Evolutionary conservation across 108 stramenopile genomes (phyloP), one percentile per base, ranked within the genome.

Genomic region (Nannochloropsis salina): DNA sequence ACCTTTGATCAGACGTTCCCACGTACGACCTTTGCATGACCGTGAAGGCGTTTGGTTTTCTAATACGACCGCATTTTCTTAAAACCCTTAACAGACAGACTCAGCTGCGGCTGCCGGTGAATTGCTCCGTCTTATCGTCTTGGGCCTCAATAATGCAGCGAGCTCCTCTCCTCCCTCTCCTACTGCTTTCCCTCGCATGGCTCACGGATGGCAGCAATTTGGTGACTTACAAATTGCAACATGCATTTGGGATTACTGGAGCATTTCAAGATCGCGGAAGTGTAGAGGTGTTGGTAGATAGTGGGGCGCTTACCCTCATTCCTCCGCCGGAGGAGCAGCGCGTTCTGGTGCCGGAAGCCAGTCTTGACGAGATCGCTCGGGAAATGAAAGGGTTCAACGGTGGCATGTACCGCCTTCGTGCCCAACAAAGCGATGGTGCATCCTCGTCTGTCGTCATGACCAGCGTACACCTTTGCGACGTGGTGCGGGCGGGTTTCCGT

Each of bases 301-400:
- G 61, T 74, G 61, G 61, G 61, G 61, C 61, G n/a, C 61, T 74
- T 8, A 74, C 61, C 61, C 61, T 74, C 61, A 74, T 74, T 74
- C 61, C 61, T 15, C 61, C 61, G 4, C 2, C 61, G 61, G 61
- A 74, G n/a, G 8, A 74, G 20, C 61, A 74, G 61, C 3, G 3
- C 61, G 61, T 74, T 15, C 61, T 74, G 20, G 61, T 74, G 61
- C 61, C 61, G 20, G 61, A 74, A 8, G 61, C 20, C 20, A n/a
- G 20, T 8, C n/a, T 74, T 15, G 61, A 74, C 61, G 61, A 74
- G 61, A 74, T 74, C 15, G 61, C 61, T n/a, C 61, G 61, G 15
- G 61, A 74, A 74, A 74, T 74, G 61, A 74, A n/a, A n/a, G 20
- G n/a, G 61, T n/a, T n/a, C 61, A n/a, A 74, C 61, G 61, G 61